Base-by-base conservation (phyloP, 768 basidiomycete genomes). In the Crucibulum laeve region DNA sequence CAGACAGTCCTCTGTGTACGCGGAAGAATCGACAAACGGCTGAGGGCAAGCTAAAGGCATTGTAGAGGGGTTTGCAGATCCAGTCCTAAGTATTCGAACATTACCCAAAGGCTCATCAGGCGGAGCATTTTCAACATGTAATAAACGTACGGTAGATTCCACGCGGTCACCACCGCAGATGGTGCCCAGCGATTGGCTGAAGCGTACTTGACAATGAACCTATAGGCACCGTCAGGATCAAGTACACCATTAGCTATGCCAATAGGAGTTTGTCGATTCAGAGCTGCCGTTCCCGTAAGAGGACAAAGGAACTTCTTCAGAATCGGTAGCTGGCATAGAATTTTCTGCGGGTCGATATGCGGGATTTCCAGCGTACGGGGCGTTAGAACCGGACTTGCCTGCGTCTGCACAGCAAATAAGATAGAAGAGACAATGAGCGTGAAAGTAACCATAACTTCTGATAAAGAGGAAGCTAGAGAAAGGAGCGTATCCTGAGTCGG, bases 1-100 rank as follows among this genome's bases (percentile, higher is more conserved):
- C 36, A 95, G 69, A 58, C 91, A 95, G 58, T 93, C 87, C 60
- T 93, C 91, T 1, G 69, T 73, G 62, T 65, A 76, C 4, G 61
- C 56, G n/a, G 76, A 75, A 23, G 69, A 48, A 52, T 74, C 67
- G 10, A 77, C 64, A 47, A 52, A 63, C 35, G 65, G 63, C 59
- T 92, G 91, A 6, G 87, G 83, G 58, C 91, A 94, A 5, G 79
- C 73, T 3, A 81, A 69, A 15, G 90, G 89, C 24, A 87, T 64
- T 6, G 62, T 63, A 0, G 80, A 67, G 8, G 68, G 64, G 56
- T 85, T 70, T 4, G 70, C 67, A 24, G 70, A 60, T 13, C 71
- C 73, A 49, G 75, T 74, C 3, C 83, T 85, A 48, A 38, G 40
- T 22, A 22, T 18, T 2, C 17, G 28, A 38, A 23, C 35, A 39